Evolutionary conservation across 306 rosid genomes (phyloP).

Genomic region (Acacia melanoxylon): DNA sequence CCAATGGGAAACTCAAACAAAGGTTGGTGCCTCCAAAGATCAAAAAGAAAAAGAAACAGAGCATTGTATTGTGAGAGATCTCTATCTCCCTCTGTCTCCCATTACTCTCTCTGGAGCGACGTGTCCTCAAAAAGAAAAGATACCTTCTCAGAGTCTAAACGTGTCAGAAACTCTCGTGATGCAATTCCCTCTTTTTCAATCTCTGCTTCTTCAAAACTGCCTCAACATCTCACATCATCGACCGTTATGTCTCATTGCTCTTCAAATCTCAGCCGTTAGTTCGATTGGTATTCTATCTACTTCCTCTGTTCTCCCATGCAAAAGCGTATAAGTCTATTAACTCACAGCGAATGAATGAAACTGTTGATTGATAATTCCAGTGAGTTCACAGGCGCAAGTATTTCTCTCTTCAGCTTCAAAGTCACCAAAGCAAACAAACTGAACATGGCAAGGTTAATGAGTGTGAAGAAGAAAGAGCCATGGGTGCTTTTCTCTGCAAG

Average conservation of each 20-base stretch:
- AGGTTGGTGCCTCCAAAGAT: not conserved
- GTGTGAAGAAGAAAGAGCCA: constrained; percentile 21
- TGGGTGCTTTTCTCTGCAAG: constrained; percentile 20
- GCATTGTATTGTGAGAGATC: constrained; percentile 22
- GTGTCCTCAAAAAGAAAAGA: constrained; percentile 64
- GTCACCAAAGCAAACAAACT: not conserved
- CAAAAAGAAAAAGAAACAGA: not conserved
- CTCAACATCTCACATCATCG: not conserved
- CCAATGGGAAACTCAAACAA: constrained; percentile 41
- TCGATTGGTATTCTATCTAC: not conserved
- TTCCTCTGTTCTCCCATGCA: constrained; percentile 1
- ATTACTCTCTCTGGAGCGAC: constrained; percentile 65
- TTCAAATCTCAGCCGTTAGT: not conserved
- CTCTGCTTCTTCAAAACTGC: not conserved
- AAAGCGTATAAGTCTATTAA: too few species aligned
- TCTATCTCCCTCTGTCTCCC: constrained; percentile 31
- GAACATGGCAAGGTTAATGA: not conserved
- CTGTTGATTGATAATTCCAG: not conserved
- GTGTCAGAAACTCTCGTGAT: constrained; percentile 61
- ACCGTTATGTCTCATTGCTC: not conserved
- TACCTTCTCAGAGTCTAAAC: constrained; percentile 37
- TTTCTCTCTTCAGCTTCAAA: constrained; percentile 16
- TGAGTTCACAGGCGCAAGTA: not conserved
- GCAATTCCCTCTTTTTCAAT: constrained; percentile 1
- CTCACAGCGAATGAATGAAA: not conserved